These are phyloP conservation scores for Sporobolomyces phaffii DNA, from an alignment of 768 basidiomycete genomes.

Conservation along the genomic window DNA sequence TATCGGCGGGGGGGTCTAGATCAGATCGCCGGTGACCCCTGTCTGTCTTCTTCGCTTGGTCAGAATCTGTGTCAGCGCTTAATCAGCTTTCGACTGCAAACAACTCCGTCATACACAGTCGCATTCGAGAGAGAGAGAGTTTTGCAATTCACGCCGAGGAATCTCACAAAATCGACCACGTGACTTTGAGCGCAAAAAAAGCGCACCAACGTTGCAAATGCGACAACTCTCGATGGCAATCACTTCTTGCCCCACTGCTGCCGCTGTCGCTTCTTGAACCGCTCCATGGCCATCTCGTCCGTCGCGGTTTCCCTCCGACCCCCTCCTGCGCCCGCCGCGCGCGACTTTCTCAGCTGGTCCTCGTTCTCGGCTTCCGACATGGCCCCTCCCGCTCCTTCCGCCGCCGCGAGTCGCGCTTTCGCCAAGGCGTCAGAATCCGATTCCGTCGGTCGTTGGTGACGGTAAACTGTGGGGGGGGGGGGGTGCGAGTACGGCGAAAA, in stretches of 20 bases:
- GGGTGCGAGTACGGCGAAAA: neutral
- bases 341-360: conserved; percentile 1
- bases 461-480: conserved; percentile 58
- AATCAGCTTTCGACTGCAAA: no score
- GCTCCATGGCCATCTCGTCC: conserved; percentile 89
- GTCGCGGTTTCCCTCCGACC: conserved; percentile 59
- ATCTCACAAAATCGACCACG: no score
- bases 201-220: no score
- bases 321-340: neutral
- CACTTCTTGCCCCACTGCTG: conserved; percentile 21
- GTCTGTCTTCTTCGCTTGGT: no score
- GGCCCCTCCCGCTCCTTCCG: conserved; percentile 51
- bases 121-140: no score
- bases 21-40: no score
- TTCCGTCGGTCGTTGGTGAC: conserved; percentile 71
- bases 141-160: no score
- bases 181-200: no score
- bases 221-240: neutral
- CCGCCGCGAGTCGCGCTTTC: conserved; percentile 79
- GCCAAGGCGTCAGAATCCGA: conserved; percentile 79
- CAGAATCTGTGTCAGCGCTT: no score
- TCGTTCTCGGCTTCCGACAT: conserved; percentile 49
- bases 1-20: no score
- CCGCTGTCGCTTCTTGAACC: conserved; percentile 90
- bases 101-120: no score